A percentile compares a stretch with the other conserved stretches of the same genome.
Conservation (phyloP, 257 asterid species). For the Nicotiana tomentosiformis region DNA sequence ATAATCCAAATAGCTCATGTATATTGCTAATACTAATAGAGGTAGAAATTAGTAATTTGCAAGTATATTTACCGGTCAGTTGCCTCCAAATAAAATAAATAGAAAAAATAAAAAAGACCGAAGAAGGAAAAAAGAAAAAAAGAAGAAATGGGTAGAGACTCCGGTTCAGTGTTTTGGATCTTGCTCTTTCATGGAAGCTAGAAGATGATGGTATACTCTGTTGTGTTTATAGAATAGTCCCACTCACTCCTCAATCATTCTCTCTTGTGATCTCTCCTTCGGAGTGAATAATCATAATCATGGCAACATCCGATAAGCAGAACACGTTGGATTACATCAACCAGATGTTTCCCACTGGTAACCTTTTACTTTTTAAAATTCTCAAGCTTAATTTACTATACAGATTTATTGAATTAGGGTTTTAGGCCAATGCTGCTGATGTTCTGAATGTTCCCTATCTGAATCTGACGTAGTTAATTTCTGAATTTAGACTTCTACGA, state of each 20-base stretch:
- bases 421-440: not conserved
- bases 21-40: too few relatives aligned
- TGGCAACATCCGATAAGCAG: conserved; percentile 72
- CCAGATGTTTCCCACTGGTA: conserved; percentile 97
- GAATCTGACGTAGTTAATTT: not conserved
- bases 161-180: not conserved
- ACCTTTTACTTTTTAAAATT: not conserved
- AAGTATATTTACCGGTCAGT: too few relatives aligned
- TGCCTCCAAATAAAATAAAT: too few relatives aligned
- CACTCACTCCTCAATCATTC: not conserved
- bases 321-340: conserved; percentile 91
- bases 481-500: not conserved
- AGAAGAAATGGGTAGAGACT: not conserved
- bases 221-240: not conserved
- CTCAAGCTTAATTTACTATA: not conserved
- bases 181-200: not conserved
- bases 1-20: too few relatives aligned
- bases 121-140: too few relatives aligned
- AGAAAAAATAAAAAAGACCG: too few relatives aligned
- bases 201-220: not conserved
- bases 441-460: not conserved
- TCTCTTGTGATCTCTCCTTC: not conserved
- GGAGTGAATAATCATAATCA: conserved; percentile 9
- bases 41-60: too few relatives aligned
- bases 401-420: not conserved